Base-by-base conservation (phyloP, 352 stramenopile species). In the Globisporangium emineosum region DNA sequence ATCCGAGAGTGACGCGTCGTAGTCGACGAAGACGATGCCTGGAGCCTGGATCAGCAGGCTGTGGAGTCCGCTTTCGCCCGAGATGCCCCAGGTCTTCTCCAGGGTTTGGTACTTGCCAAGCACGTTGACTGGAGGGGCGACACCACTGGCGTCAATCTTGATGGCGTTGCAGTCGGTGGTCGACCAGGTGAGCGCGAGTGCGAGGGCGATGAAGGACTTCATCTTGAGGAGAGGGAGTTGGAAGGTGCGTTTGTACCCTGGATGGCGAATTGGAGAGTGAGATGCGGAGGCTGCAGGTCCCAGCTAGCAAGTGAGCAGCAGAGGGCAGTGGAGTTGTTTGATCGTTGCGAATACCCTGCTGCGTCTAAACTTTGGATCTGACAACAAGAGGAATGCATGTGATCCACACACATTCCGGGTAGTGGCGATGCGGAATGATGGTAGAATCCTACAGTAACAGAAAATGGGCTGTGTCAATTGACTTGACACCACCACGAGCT, bases 11-110 rank as follows among this genome's bases (percentile, higher is more conserved):
- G 54, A 29, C 32, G 54, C 32, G 15, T 60, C 54, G 23, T 60
- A 60, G 54, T 49, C 35, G 10, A 60, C 19, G 32, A 47, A 60
- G 27, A 60, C 54, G 12, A 33, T 17, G 12, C 54, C 54, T 30
- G 54, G 54, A 12, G 19, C n/a, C 8, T 49, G 54, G 17, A 60
- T 32, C 3, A 49, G 54, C n/a, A 60, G 54, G 10, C 29, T 49
- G n/a, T 25, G 54, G 19, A 60, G 29, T 49, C n/a, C 32, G 10
- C 21, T 49, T 15, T 13, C 19, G 19, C 54, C 32, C 23, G 54
- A 23, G 29, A 60, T 12, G 5, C 5, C 43, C 54, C 54, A 60
- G 13, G 32, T 60, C 54, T 60, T 60, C 29, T 50, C 37, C 12
- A 60, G 37, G 1, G 54, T 50, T 23, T 60, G 54, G 21, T 47